Base-by-base conservation (phyloP, 2,329 filamentous ascomycete genomes). In the Penicillium sp. region DNA sequence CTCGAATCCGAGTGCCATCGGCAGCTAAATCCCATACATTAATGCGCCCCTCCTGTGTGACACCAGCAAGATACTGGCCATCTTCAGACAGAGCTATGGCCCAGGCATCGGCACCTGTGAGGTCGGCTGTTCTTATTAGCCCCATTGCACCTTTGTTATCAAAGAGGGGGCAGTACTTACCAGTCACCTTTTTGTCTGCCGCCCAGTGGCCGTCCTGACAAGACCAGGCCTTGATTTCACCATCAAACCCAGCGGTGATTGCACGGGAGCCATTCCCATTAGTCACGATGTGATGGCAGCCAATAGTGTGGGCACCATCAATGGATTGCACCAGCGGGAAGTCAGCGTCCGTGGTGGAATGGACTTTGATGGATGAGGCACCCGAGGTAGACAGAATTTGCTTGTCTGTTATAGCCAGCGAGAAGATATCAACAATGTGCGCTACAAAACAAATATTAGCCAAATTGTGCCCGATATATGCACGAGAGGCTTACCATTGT, bases 221-320 rank as follows among this genome's bases (percentile, higher is more conserved):
- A 36, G 77, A 77, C 94, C 94, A 99, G 64, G 96, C 79, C 74
- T 90, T 93, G 51, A 95, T 81, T 63, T 94, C 90, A 38, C 95
- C 93, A 17, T 86, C 90, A 68, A 99, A 99, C 0, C 94, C 95
- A 14, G 88, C 89, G 57, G 88, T 95, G 4, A 89, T 91, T 16
- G 90, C 90, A 51, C 86, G 81, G 50, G 81, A 84, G 41, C 91
- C 91, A 63, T 88, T 82, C 38, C 76, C 79, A 73, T 86, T 78
- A 71, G 88, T 87, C 59, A 85, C 87, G 47, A 97, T 78, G 75
- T 99, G 94, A 76, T 99, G 94, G 69, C 91, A 94, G 63, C 94
- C 94, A 33, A 96, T 83, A 62, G 87, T 87, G 77, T 99, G 94
- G 30, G 88, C 92, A 62, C 84, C 83, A 50, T 86, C 79, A 57